These are phyloP conservation scores for Diphasiastrum complanatum DNA, from an alignment of 83 land plant genomes.

Conservation along the genomic window DNA sequence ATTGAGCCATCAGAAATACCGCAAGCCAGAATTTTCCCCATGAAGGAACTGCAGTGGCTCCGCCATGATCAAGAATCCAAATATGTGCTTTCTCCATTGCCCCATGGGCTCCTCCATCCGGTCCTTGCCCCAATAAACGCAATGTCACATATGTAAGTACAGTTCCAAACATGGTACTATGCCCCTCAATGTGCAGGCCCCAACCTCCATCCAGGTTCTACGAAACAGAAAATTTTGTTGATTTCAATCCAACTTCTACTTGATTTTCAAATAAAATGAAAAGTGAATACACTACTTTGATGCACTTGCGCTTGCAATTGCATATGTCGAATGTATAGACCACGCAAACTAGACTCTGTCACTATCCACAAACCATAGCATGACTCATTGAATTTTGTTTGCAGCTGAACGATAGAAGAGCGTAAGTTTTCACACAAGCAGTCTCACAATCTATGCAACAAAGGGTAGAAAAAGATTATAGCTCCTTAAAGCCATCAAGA, in stretches of 20 bases:
- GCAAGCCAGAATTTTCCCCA: too few relatives aligned
- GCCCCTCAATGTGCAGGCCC: slow-evolving; percentile 1
- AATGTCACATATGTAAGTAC: neutral
- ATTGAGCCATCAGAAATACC: neutral
- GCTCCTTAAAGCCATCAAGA: too few relatives aligned
- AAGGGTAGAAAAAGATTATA: too few relatives aligned
- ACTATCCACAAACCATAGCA: too few relatives aligned
- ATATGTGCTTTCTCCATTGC: neutral
- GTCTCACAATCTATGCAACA: too few relatives aligned
- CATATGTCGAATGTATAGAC: too few relatives aligned
- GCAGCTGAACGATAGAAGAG: too few relatives aligned
- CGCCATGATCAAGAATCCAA: neutral
- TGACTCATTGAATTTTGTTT: too few relatives aligned
- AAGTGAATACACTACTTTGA: neutral
- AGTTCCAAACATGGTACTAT: neutral
- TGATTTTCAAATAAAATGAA: too few relatives aligned
- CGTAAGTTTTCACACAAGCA: too few relatives aligned
- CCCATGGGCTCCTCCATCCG: neutral
- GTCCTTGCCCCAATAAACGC: neutral
- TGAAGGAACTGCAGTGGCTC: neutral
- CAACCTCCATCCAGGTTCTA: neutral
- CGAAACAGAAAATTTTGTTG: neutral
- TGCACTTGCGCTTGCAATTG: neutral
- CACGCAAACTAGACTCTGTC: too few relatives aligned
- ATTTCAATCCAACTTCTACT: too few relatives aligned